Percentiles rank a stretch among this genome's conserved stretches.
phyloP scores from a whole-genome alignment of 2,329 filamentous ascomycete genomes.

The Verticillium albo-atrum region DNA sequence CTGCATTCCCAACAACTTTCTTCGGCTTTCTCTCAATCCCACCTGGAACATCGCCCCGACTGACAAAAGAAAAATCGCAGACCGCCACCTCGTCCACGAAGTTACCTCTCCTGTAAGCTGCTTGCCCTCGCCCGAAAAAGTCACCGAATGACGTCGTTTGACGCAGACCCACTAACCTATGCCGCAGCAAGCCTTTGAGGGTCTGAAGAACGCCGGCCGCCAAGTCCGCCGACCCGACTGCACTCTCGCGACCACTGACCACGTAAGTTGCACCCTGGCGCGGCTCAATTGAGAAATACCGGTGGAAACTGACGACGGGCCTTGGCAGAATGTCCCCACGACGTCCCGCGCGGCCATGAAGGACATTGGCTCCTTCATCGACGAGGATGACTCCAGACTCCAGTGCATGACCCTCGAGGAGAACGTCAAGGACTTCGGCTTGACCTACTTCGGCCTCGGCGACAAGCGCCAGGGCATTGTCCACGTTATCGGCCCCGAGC shows the following conservation, averaged over 20 bases:
- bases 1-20: background rate
- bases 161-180: constrained; percentile 7
- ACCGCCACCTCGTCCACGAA: constrained; percentile 95
- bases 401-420: constrained; percentile 96
- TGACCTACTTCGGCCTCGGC: constrained; percentile 95
- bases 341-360: constrained; percentile 87
- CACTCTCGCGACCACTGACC: constrained; percentile 93
- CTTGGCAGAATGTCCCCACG: constrained; percentile 80
- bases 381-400: constrained; percentile 87
- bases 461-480: constrained; percentile 98
- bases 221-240: constrained; percentile 91
- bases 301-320: background rate
- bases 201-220: constrained; percentile 81
- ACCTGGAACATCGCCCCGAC: background rate
- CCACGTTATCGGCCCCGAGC: constrained; percentile 96
- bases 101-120: constrained; percentile 84
- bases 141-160: constrained; percentile 8
- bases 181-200: constrained; percentile 88
- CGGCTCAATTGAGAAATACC: background rate
- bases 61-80: constrained; percentile 38
- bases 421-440: constrained; percentile 92
- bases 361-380: constrained; percentile 88
- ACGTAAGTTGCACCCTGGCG: constrained; percentile 60
- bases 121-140: constrained; percentile 13
- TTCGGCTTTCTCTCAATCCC: background rate